A percentile compares a stretch with the other conserved stretches of the same genome.
These are phyloP conservation scores for Hypericum androsaemum DNA, from an alignment of 345 rosid genomes.

Conservation along the genomic window DNA sequence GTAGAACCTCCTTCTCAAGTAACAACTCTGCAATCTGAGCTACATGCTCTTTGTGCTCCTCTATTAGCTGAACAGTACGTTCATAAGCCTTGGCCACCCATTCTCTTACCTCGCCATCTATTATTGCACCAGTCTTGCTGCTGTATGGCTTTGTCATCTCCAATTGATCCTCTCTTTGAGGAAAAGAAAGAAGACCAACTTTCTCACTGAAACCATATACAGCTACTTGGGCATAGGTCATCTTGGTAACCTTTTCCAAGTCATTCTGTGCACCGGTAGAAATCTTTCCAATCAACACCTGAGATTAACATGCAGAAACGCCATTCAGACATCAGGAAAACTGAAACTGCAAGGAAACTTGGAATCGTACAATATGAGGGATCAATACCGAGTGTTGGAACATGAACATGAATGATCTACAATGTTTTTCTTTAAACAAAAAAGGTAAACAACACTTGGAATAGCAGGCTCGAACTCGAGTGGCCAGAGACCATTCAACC, in stretches of 20 bases:
- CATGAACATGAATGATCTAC: too few relatives aligned
- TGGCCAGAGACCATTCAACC: too few relatives aligned
- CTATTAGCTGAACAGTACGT: constrained; percentile 46
- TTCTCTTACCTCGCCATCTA: constrained; percentile 75
- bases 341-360: not conserved
- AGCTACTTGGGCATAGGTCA: constrained; percentile 96
- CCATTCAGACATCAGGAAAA: constrained; percentile 1
- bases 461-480: too few relatives aligned
- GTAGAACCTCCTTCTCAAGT: constrained; percentile 82
- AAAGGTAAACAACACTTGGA: too few relatives aligned
- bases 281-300: constrained; percentile 76
- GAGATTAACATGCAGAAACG: too few relatives aligned
- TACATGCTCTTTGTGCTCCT: constrained; percentile 67
- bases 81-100: constrained; percentile 80
- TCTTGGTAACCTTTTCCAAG: constrained; percentile 88
- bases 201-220: constrained; percentile 94
- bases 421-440: too few relatives aligned
- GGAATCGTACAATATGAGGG: too few relatives aligned
- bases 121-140: constrained; percentile 78
- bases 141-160: constrained; percentile 86
- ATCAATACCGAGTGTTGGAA: too few relatives aligned
- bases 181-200: constrained; percentile 92
- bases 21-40: constrained; percentile 75
- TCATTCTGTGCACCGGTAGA: constrained; percentile 96
- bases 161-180: constrained; percentile 58